A percentile compares a stretch with the other conserved stretches of the same genome.
Conservation (phyloP, 305 asterid species). For the Solanum hybrid region DNA sequence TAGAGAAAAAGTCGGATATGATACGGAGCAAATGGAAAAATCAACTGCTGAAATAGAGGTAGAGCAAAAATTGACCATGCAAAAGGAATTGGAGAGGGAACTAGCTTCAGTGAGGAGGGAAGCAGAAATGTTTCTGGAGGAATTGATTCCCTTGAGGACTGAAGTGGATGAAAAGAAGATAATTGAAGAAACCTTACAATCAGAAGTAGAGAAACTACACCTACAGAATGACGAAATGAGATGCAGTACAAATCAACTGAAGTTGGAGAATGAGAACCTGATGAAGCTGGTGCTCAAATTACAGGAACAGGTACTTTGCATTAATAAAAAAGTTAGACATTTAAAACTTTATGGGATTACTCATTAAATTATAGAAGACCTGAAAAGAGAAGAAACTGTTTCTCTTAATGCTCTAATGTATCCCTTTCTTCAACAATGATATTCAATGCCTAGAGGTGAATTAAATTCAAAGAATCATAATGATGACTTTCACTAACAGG, state of each 20-base stretch:
- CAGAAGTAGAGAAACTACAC: conserved; percentile 55
- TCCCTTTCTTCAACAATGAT: background rate
- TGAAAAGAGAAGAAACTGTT: background rate
- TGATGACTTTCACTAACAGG: background rate
- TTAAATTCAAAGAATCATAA: background rate
- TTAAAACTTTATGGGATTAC: background rate
- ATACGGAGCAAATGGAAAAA: conserved; percentile 16
- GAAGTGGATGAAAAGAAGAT: conserved; percentile 50
- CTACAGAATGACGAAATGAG: conserved; percentile 41
- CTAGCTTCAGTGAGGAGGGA: conserved; percentile 45
- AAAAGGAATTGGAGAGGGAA: conserved; percentile 43
- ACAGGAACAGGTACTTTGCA: conserved; percentile 43
- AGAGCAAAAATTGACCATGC: conserved; percentile 30
- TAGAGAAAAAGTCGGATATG: background rate
- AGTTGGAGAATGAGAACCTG: conserved; percentile 59
- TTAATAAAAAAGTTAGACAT: background rate
- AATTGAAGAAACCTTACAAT: conserved; percentile 47
- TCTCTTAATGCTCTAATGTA: background rate
- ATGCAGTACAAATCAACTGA: conserved; percentile 28
- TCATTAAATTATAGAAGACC: background rate
- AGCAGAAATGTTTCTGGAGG: conserved; percentile 40
- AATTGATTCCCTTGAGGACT: conserved; percentile 44
- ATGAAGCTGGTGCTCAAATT: conserved; percentile 46
- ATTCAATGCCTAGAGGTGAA: background rate
- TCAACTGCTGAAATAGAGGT: conserved; percentile 19